Percentiles rank a stretch among this genome's conserved stretches.
phyloP scores from a whole-genome alignment of 495 filamentous ascomycete genomes.

The Talaromyces borbonicus region DNA sequence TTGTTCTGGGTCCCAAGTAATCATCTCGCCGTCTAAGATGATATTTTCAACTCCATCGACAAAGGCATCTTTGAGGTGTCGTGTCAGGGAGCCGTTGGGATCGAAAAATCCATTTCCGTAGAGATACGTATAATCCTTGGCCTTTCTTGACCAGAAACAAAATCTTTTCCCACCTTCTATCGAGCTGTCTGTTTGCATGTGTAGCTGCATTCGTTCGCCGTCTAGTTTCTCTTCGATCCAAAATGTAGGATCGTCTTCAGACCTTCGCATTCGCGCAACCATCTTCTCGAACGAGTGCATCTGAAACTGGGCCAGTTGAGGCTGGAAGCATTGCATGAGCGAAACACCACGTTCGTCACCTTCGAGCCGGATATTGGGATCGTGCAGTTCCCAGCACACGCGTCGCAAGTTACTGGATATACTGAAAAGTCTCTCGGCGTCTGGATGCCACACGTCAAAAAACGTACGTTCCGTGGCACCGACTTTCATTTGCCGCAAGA shows the following conservation, averaged over 20 bases:
- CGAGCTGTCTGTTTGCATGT: conserved; percentile 67
- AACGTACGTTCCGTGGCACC: conserved; percentile 92
- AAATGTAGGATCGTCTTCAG: conserved; percentile 63
- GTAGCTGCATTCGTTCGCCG: conserved; percentile 93
- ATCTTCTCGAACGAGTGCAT: conserved; percentile 80
- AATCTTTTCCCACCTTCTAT: conserved; percentile 64
- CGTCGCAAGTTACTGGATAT: conserved; percentile 82
- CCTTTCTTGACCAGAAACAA: conserved; percentile 89
- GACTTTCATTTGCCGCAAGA: conserved; percentile 95
- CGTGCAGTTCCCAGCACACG: conserved; percentile 91
- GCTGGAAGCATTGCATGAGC: conserved; percentile 95
- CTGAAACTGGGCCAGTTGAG: conserved; percentile 92
- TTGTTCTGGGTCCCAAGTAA: conserved; percentile 90
- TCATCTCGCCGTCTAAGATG: conserved; percentile 96
- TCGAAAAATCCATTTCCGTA: conserved; percentile 75
- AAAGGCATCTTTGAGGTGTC: conserved; percentile 73
- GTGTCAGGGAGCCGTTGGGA: conserved; percentile 65
- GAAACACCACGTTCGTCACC: conserved; percentile 63
- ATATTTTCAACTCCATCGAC: conserved; percentile 66
- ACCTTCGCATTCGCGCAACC: conserved; percentile 59
- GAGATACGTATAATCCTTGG: conserved; percentile 93
- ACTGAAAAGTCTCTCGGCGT: conserved; percentile 82
- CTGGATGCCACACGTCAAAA: conserved; percentile 86
- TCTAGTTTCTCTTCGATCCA: conserved; percentile 99
- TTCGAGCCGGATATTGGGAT: conserved; percentile 64